phyloP scores from a whole-genome alignment of 371 early-diverging fungal genomes.

The Apophysomyces ossiformis region DNA sequence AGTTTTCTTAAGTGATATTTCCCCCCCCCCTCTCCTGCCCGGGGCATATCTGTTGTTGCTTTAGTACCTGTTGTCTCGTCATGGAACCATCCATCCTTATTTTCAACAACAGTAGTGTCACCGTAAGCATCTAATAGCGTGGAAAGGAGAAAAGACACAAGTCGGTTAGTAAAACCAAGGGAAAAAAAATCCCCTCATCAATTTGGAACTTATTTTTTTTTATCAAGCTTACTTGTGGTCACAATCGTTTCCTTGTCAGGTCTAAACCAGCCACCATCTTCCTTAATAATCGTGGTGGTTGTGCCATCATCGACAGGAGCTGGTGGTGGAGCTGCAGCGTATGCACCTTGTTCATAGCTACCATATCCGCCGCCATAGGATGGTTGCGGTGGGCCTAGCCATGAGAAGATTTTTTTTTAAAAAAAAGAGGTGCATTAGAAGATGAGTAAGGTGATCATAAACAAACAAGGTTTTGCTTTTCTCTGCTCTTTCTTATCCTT shows the following conservation, averaged over 20 bases:
- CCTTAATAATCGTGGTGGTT: constrained; percentile 43
- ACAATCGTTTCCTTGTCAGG: constrained; percentile 40
- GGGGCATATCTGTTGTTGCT: neutral
- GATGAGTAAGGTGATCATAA: neutral
- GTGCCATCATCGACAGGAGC: constrained; percentile 14
- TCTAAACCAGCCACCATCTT: constrained; percentile 46
- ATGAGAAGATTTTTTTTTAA: too few relatives aligned
- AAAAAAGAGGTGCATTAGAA: neutral
- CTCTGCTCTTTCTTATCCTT: too few relatives aligned
- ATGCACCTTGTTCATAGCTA: constrained; percentile 16
- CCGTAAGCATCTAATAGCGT: constrained; percentile 37
- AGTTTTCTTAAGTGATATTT: neutral
- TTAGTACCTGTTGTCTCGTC: constrained; percentile 32
- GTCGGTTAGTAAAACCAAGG: constrained; percentile 9
- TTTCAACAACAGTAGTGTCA: constrained; percentile 30
- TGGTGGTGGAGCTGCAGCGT: constrained; percentile 15
- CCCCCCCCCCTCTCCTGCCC: neutral
- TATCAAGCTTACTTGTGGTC: constrained; percentile 24
- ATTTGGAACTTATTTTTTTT: neutral
- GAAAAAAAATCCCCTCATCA: neutral
- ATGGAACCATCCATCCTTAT: constrained; percentile 39
- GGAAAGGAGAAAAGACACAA: neutral
- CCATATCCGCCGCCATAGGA: constrained; percentile 6
- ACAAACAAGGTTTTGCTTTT: neutral
- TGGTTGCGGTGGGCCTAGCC: constrained; percentile 10